Evolutionary conservation across 2,329 filamentous ascomycete genomes (phyloP).

Genomic region (Thielaviopsis musarum): DNA sequence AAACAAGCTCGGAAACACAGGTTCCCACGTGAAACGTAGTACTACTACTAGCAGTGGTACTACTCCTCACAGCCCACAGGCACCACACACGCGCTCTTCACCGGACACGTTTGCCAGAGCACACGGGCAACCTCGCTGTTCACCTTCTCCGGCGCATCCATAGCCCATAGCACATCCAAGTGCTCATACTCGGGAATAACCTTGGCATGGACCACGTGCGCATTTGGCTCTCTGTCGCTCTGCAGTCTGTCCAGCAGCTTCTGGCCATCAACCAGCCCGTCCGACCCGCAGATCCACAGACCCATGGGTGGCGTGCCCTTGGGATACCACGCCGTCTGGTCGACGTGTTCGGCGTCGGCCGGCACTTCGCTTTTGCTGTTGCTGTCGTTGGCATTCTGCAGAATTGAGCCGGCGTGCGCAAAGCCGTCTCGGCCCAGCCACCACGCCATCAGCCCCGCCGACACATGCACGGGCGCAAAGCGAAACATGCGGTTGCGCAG

Average conservation of each 20-base stretch:
- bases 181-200: slow-evolving; percentile 82
- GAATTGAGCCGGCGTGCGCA: slow-evolving; percentile 61
- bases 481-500: slow-evolving; percentile 74
- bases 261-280: slow-evolving; percentile 69
- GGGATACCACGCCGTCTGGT: slow-evolving; percentile 54
- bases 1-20: not conserved
- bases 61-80: slow-evolving; percentile 43
- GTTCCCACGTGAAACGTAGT: not conserved
- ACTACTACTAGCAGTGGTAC: not conserved
- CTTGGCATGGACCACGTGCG: slow-evolving; percentile 64
- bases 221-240: slow-evolving; percentile 62
- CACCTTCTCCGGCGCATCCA: slow-evolving; percentile 71
- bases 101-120: slow-evolving; percentile 60
- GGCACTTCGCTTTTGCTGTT: slow-evolving; percentile 43
- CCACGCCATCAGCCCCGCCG: slow-evolving; percentile 83
- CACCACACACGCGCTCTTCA: slow-evolving; percentile 38
- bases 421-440: slow-evolving; percentile 86
- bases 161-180: slow-evolving; percentile 87
- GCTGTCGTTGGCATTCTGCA: slow-evolving; percentile 51
- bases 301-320: slow-evolving; percentile 65
- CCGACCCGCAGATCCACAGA: slow-evolving; percentile 70
- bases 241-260: slow-evolving; percentile 59
- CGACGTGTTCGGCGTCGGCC: slow-evolving; percentile 8
- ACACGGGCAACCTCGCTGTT: slow-evolving; percentile 67
- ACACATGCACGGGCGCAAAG: slow-evolving; percentile 82